Percentiles rank a stretch among this genome's conserved stretches.
Conservation (phyloP, 148 eudicot genomes). For the Fallopia convolvulus region DNA sequence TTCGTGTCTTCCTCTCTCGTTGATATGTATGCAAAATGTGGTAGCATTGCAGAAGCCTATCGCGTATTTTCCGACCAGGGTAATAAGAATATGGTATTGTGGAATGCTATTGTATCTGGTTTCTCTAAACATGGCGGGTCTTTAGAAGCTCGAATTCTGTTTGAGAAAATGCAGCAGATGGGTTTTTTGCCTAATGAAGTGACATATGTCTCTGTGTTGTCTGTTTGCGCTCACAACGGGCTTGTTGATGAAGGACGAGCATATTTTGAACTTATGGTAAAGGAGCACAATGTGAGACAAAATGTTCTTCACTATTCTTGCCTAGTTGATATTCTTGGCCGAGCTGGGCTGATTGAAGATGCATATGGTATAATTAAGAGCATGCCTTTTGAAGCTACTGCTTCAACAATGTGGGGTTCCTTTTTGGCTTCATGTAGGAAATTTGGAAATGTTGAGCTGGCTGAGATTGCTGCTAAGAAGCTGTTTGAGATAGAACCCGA, state of each 20-base stretch:
- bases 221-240: conserved; percentile 73
- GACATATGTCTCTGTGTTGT: conserved; percentile 49
- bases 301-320: conserved; percentile 61
- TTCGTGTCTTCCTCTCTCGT: conserved; percentile 55
- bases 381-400: conserved; percentile 71
- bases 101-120: conserved; percentile 79
- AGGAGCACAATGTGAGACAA: conserved; percentile 39
- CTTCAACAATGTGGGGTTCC: conserved; percentile 80
- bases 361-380: conserved; percentile 49
- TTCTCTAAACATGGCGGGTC: conserved; percentile 62
- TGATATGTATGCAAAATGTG: conserved; percentile 73
- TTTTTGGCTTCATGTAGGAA: conserved; percentile 61
- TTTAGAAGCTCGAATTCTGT: conserved; percentile 49
- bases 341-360: conserved; percentile 50
- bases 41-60: conserved; percentile 51
- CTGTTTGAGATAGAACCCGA: conserved; percentile 65
- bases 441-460: conserved; percentile 44
- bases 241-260: conserved; percentile 51
- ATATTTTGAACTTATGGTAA: conserved; percentile 43
- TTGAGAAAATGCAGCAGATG: conserved; percentile 79
- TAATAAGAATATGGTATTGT: conserved; percentile 39
- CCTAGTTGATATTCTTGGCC: conserved; percentile 74
- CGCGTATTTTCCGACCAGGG: conserved; percentile 35
- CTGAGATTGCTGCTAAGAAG: conserved; percentile 62
- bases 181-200: conserved; percentile 50